phyloP scores from a whole-genome alignment of 371 early-diverging fungal genomes.

The Mortierella sp. region DNA sequence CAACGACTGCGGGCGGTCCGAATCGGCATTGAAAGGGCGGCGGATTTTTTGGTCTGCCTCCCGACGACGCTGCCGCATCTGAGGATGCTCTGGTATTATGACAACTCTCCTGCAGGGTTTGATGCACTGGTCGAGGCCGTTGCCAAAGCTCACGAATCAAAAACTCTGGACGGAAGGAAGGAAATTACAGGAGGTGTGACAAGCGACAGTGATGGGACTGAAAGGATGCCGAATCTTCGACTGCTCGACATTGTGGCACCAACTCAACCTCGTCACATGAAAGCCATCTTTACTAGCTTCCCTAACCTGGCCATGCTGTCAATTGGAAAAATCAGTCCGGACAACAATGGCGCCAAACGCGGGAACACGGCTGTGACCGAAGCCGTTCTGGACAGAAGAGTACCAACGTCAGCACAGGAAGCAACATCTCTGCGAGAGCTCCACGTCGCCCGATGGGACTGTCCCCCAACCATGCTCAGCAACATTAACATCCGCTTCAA shows the following conservation, averaged over 20 bases:
- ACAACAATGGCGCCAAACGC: background rate
- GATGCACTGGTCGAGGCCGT: background rate
- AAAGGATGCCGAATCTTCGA: constrained; percentile 1
- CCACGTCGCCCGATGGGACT: background rate
- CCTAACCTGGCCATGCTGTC: background rate
- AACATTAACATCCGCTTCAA: background rate
- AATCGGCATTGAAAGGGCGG: background rate
- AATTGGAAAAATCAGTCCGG: background rate
- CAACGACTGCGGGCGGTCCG: background rate
- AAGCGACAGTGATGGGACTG: background rate
- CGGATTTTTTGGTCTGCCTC: background rate
- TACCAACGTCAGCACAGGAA: background rate
- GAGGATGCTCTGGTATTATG: background rate
- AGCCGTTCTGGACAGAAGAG: no score
- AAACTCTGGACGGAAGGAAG: background rate
- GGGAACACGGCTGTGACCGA: background rate
- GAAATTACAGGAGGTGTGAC: background rate
- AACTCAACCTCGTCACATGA: background rate
- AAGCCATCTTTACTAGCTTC: background rate
- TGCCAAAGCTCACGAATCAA: background rate
- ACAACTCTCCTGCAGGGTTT: background rate
- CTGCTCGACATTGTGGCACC: background rate
- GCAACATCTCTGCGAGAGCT: background rate
- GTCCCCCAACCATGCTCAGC: background rate
- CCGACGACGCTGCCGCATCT: background rate